Evolutionary conservation across 176 grass and related monocot genomes (phyloP).

Genomic region (Carex myosuroides): DNA sequence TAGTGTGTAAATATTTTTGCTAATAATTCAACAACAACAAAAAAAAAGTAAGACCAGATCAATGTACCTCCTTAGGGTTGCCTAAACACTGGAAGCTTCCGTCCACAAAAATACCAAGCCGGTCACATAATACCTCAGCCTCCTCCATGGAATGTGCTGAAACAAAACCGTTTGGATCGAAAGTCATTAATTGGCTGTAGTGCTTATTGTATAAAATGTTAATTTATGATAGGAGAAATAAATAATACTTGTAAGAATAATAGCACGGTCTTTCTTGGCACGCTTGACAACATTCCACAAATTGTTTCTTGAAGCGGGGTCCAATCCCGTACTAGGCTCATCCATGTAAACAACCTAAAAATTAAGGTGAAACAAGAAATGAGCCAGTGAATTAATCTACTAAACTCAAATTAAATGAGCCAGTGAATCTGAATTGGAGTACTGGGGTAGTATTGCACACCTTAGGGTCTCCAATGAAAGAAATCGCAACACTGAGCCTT

Average conservation of each 20-base stretch:
- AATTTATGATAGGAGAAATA: not conserved
- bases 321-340: conserved; percentile 84
- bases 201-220: not conserved
- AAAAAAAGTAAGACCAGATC: not conserved
- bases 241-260: conserved; percentile 83
- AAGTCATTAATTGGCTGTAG: not conserved
- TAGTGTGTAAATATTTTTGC: not conserved
- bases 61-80: conserved; percentile 65
- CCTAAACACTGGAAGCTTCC: conserved; percentile 81
- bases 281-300: conserved; percentile 77
- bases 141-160: conserved; percentile 98
- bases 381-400: not conserved
- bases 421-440: not conserved
- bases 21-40: not conserved
- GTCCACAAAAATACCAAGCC: conserved; percentile 65
- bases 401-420: not conserved
- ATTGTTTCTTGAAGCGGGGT: conserved; percentile 60
- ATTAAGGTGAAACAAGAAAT: not conserved
- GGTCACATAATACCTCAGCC: conserved; percentile 72
- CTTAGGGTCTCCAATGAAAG: conserved; percentile 78
- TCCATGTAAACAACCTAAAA: conserved; percentile 92
- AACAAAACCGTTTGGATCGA: conserved; percentile 5
- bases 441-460: conserved; percentile 17
- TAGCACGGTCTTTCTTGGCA: conserved; percentile 72
- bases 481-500: conserved; percentile 88